These are phyloP conservation scores for Colletotrichum truncatum DNA, from an alignment of 2,329 filamentous ascomycete genomes.

Conservation along the genomic window DNA sequence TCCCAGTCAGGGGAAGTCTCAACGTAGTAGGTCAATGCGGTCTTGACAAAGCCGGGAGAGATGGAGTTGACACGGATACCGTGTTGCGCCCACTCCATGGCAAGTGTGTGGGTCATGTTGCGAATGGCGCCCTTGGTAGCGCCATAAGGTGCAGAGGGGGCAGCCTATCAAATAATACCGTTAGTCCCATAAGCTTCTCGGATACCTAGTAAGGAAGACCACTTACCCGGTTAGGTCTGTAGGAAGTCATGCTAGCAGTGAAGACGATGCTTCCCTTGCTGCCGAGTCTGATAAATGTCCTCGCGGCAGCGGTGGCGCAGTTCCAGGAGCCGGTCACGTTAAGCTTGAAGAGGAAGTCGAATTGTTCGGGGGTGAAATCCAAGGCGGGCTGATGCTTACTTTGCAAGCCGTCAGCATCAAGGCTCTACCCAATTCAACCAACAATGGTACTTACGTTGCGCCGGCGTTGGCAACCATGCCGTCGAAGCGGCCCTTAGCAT, in stretches of 20 bases:
- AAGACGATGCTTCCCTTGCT: slow-evolving; percentile 51
- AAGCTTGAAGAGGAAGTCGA: slow-evolving; percentile 40
- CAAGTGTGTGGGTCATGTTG: slow-evolving; percentile 50
- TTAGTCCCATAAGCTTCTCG: background rate
- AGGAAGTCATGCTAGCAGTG: slow-evolving; percentile 57
- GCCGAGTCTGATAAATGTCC: slow-evolving; percentile 47
- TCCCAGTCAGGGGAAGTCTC: slow-evolving; percentile 63
- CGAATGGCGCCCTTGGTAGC: slow-evolving; percentile 53
- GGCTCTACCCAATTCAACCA: no score
- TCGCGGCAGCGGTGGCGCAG: slow-evolving; percentile 54
- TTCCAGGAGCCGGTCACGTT: slow-evolving; percentile 57
- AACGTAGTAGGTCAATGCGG: slow-evolving; percentile 60
- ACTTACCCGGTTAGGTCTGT: slow-evolving; percentile 53
- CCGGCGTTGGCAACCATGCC: slow-evolving; percentile 44
- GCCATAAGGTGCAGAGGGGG: slow-evolving; percentile 59
- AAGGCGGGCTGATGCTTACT: slow-evolving; percentile 44
- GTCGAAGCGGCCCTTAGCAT: slow-evolving; percentile 49
- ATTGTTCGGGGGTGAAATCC: slow-evolving; percentile 41
- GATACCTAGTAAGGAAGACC: background rate
- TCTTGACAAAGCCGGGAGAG: slow-evolving; percentile 53
- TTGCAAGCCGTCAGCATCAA: no score
- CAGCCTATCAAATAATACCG: slow-evolving; percentile 39
- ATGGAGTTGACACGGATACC: slow-evolving; percentile 57
- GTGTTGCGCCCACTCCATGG: slow-evolving; percentile 59
- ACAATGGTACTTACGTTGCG: no score